Evolutionary conservation across 225 moss, liverwort and hornwort genomes (phyloP).

Genomic region (Sphagnum contortum): DNA sequence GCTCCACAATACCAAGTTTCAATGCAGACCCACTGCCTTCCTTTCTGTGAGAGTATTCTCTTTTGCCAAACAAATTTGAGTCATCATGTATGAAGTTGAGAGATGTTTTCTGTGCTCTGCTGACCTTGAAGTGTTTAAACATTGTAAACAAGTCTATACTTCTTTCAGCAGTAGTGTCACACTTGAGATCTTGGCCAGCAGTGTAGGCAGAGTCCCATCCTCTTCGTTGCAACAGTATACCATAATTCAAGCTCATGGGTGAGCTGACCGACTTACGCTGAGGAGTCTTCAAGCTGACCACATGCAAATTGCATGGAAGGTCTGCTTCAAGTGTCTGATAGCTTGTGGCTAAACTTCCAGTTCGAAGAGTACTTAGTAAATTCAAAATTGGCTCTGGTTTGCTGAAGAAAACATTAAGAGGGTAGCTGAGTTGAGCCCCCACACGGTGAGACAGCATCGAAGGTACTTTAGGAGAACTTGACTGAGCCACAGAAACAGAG

Average conservation of each 20-base stretch:
- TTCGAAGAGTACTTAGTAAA: slow-evolving; percentile 23
- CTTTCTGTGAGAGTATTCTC: slow-evolving; percentile 65
- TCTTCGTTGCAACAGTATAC: slow-evolving; percentile 64
- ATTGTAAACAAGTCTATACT: slow-evolving; percentile 36
- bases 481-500: slow-evolving; percentile 11
- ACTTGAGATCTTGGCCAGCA: slow-evolving; percentile 14
- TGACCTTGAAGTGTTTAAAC: slow-evolving; percentile 44
- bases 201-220: slow-evolving; percentile 64
- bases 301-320: slow-evolving; percentile 80
- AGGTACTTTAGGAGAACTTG: slow-evolving; percentile 29
- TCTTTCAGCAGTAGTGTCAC: slow-evolving; percentile 24
- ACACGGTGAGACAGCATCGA: slow-evolving; percentile 89
- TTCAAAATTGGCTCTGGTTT: slow-evolving; percentile 45
- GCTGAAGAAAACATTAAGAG: slow-evolving; percentile 72
- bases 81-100: slow-evolving; percentile 65
- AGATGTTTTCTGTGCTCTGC: slow-evolving; percentile 33
- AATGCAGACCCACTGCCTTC: slow-evolving; percentile 26
- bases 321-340: slow-evolving; percentile 45
- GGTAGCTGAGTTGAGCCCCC: slow-evolving; percentile 76
- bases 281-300: slow-evolving; percentile 62
- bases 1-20: slow-evolving; percentile 22
- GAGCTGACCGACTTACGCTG: slow-evolving; percentile 21
- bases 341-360: slow-evolving; percentile 16
- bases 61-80: slow-evolving; percentile 18
- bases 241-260: slow-evolving; percentile 26